Evolutionary conservation across 495 filamentous ascomycete species (phyloP).

Genomic region (Cairneyella variabilis): DNA sequence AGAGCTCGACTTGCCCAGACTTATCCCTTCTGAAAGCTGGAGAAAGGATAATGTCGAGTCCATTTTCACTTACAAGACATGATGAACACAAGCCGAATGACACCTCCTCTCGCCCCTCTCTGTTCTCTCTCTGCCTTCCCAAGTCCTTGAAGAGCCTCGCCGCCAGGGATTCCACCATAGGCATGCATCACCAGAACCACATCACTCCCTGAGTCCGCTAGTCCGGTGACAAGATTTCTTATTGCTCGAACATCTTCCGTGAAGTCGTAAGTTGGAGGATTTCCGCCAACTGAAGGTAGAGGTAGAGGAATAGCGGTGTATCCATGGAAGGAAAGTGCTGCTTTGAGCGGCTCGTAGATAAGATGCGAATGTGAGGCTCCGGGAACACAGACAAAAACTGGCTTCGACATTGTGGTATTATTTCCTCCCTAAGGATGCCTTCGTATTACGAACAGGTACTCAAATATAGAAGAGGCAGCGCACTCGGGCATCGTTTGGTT

Average conservation of each 20-base stretch:
- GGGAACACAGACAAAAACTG: slow-evolving; percentile 22
- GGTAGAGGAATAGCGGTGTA: slow-evolving; percentile 33
- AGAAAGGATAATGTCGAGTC: no score
- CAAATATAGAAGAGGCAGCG: background rate
- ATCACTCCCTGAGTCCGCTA: slow-evolving; percentile 29
- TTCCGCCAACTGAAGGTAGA: slow-evolving; percentile 42
- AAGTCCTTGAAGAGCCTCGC: slow-evolving; percentile 38
- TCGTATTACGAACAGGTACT: background rate
- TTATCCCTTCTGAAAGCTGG: no score
- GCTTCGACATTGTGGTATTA: slow-evolving; percentile 15
- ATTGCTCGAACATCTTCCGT: slow-evolving; percentile 28
- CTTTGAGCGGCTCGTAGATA: slow-evolving; percentile 27
- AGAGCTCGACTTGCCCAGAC: no score
- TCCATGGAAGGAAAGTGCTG: slow-evolving; percentile 30
- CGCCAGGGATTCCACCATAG: slow-evolving; percentile 36
- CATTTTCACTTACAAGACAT: slow-evolving; percentile 22
- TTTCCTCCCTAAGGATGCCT: background rate
- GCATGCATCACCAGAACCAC: slow-evolving; percentile 43
- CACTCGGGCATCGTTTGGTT: slow-evolving; percentile 4
- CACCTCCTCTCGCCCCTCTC: slow-evolving; percentile 34
- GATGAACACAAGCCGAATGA: slow-evolving; percentile 28
- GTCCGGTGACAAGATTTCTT: slow-evolving; percentile 19
- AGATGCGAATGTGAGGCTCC: slow-evolving; percentile 19
- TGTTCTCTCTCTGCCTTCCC: slow-evolving; percentile 28
- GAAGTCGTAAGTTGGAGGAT: slow-evolving; percentile 33